Base-by-base conservation (phyloP, 352 stramenopile species). In the Globisporangium echinulatum region DNA sequence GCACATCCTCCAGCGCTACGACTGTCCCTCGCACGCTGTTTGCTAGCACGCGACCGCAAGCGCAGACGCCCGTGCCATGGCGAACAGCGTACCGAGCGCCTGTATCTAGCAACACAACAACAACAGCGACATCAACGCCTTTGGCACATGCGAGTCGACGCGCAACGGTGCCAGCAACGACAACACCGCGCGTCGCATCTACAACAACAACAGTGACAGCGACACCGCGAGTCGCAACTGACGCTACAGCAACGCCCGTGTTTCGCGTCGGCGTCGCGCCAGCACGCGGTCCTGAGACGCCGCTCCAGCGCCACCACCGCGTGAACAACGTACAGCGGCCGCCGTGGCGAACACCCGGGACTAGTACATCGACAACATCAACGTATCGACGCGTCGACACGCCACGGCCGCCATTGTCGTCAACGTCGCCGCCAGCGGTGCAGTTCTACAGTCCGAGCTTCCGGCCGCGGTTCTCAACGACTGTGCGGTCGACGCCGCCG, bases 361-460 rank as follows among this genome's bases (percentile, higher is more conserved):
- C 25, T 25, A 25, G 25, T 2, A 25, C 25, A 25, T 25, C 25
- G 25, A 25, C 25, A 25, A 25, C 25, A 25, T 25, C 25, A 25
- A 25, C 25, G 25, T 25, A 25, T 25, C 25, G 25, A 25, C 25
- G 25, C 25, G 25, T 25, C 25, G 25, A 25, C 25, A 25, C 25
- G 1, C 25, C 25, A 25, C 25, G 25, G 25, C 25, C 25, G 25
- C 25, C 25, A 25, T 25, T 25, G 25, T 1, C 1, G 25, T 25
- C 25, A 25, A 25, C 25, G 25, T 25, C 25, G 25, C 25, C 25
- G 2, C 25, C 25, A 25, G 25, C 25, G 25, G 52, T 48, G 17
- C 42, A 40, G 15, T 59, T 59, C 42, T 11, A 52, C 37, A 49
- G 52, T 37, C 52, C 52, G 44, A 56, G 52, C 52, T 48, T 56